Percentiles rank a stretch among this genome's conserved stretches.
Evolutionary conservation across 768 basidiomycete genomes (phyloP).

Genomic region (Hericium rajendrae): DNA sequence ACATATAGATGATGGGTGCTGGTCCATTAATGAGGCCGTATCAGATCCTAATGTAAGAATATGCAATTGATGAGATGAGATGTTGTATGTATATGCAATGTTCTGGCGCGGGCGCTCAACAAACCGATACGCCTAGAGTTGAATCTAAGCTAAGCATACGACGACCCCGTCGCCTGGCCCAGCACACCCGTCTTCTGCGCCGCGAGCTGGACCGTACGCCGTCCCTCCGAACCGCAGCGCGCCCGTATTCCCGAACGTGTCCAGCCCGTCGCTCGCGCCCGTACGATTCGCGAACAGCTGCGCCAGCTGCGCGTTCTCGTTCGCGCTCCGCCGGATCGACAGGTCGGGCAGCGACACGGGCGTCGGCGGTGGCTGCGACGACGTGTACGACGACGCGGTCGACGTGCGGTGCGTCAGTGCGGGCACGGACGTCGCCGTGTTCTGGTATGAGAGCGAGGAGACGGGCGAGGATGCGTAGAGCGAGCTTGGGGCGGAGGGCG

Average conservation of each 20-base stretch:
- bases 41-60: too few relatives aligned
- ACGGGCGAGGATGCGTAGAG: conserved; percentile 18
- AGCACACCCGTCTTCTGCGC: conserved; percentile 5
- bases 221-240: conserved; percentile 9
- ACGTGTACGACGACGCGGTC: conserved; percentile 9
- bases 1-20: too few relatives aligned
- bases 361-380: conserved; percentile 10
- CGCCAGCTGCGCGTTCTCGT: conserved; percentile 1
- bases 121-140: too few relatives aligned
- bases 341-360: conserved; percentile 7
- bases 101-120: too few relatives aligned
- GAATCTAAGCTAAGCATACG: too few relatives aligned
- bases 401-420: conserved; percentile 10
- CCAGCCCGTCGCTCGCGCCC: conserved; percentile 7
- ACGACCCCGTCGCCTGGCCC: background rate
- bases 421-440: conserved; percentile 7
- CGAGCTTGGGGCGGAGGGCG: conserved; percentile 27
- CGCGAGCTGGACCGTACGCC: conserved; percentile 1
- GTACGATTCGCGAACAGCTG: background rate
- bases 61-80: too few relatives aligned
- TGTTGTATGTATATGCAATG: too few relatives aligned
- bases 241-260: conserved; percentile 13
- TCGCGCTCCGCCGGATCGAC: background rate
- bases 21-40: too few relatives aligned
- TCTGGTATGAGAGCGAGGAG: background rate